Percentiles rank a stretch among this genome's conserved stretches.
Evolutionary conservation across 2,329 filamentous ascomycete species (phyloP).

Genomic region (Ceratocystis eucalypticola): DNA sequence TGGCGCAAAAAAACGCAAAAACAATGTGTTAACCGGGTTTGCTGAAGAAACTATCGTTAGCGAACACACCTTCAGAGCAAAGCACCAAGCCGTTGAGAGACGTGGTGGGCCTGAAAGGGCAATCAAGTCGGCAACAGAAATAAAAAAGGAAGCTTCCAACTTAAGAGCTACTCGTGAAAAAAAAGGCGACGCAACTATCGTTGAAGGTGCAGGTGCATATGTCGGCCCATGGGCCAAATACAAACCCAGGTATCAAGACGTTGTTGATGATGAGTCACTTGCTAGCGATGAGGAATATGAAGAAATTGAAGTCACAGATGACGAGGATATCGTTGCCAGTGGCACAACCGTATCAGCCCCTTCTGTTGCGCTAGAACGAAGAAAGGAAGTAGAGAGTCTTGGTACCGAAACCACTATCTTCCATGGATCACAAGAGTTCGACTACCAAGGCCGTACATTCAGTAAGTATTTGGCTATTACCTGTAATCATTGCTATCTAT

Average conservation of each 20-base stretch:
- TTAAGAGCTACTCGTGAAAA: slow-evolving; percentile 64
- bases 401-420: slow-evolving; percentile 75
- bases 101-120: slow-evolving; percentile 45
- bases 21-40: slow-evolving; percentile 61
- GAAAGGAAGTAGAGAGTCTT: slow-evolving; percentile 45
- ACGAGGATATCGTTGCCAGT: slow-evolving; percentile 53
- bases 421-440: slow-evolving; percentile 67
- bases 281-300: slow-evolving; percentile 69
- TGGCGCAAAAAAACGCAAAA: slow-evolving; percentile 56
- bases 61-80: slow-evolving; percentile 77
- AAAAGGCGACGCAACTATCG: slow-evolving; percentile 71
- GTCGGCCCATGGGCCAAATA: slow-evolving; percentile 92
- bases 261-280: slow-evolving; percentile 59
- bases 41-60: slow-evolving; percentile 82
- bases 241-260: slow-evolving; percentile 56
- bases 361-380: slow-evolving; percentile 37
- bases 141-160: slow-evolving; percentile 57
- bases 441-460: slow-evolving; percentile 91
- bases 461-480: slow-evolving; percentile 28
- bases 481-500: neutral
- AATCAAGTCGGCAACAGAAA: slow-evolving; percentile 38
- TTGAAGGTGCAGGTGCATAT: slow-evolving; percentile 79
- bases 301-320: slow-evolving; percentile 60
- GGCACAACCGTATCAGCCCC: slow-evolving; percentile 48
- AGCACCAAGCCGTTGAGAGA: slow-evolving; percentile 71